Evolutionary conservation across 2,329 filamentous ascomycete species (phyloP).

Genomic region (Hymenoscyphus albidus): DNA sequence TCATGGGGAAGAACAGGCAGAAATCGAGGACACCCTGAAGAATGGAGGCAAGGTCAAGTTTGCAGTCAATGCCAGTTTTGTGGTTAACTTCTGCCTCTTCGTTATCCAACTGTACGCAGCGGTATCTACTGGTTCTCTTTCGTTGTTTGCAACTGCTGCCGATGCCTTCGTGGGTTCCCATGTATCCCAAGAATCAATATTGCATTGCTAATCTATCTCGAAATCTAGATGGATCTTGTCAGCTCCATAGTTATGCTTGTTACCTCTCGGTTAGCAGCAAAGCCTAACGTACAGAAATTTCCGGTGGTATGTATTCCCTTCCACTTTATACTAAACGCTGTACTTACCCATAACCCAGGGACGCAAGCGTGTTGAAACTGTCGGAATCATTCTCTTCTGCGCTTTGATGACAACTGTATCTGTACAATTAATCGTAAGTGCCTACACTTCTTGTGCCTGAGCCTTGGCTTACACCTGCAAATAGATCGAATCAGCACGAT

Average conservation of each 20-base stretch:
- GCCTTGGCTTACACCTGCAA: conserved; percentile 6
- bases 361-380: conserved; percentile 58
- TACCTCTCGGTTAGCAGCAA: conserved; percentile 55
- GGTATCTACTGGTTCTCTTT: conserved; percentile 55
- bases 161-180: conserved; percentile 51
- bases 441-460: background rate
- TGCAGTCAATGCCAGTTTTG: conserved; percentile 49
- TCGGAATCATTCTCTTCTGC: conserved; percentile 63
- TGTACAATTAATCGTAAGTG: conserved; percentile 54
- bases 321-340: background rate
- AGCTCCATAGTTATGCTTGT: conserved; percentile 60
- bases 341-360: conserved; percentile 37
- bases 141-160: conserved; percentile 61
- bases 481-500: conserved; percentile 52
- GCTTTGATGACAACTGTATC: conserved; percentile 64
- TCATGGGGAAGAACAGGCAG: conserved; percentile 50
- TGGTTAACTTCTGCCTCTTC: conserved; percentile 51
- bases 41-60: conserved; percentile 51
- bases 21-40: conserved; percentile 47
- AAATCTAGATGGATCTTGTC: conserved; percentile 54
- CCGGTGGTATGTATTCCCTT: conserved; percentile 45
- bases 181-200: background rate
- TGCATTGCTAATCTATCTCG: background rate
- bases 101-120: conserved; percentile 57
- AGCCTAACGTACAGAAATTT: conserved; percentile 59